These are phyloP conservation scores for Dipteronia sinensis DNA, from an alignment of 345 rosid species.

Conservation along the genomic window DNA sequence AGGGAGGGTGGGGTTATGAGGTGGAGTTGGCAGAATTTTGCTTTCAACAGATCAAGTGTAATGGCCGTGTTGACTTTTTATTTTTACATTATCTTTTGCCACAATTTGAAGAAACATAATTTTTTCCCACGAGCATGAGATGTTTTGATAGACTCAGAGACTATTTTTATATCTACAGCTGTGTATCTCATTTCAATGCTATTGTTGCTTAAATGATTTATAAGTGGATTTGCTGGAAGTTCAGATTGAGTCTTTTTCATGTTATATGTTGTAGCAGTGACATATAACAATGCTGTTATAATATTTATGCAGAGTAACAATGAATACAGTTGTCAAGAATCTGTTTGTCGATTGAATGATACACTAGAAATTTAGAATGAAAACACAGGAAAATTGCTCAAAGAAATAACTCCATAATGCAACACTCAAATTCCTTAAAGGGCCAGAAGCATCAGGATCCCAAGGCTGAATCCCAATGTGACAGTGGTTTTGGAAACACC, in stretches of 20 bases:
- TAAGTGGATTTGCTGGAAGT: neutral
- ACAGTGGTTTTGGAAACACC: constrained; percentile 17
- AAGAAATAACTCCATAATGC: constrained; percentile 10
- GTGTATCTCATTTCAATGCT: neutral
- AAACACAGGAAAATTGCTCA: constrained; percentile 1
- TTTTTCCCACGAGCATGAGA: neutral
- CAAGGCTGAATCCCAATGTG: constrained; percentile 13
- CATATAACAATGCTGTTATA: neutral
- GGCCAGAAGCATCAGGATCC: constrained; percentile 19
- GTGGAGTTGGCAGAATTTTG: neutral
- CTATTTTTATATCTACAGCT: neutral
- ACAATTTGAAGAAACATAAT: neutral
- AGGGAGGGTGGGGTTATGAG: neutral
- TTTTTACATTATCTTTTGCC: neutral
- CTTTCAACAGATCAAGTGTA: neutral
- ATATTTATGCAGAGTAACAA: neutral
- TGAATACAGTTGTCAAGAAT: constrained; percentile 1
- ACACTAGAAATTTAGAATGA: neutral
- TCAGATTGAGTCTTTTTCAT: neutral
- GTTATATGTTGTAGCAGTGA: neutral
- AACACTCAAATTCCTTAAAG: constrained; percentile 3
- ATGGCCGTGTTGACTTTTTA: neutral
- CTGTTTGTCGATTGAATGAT: constrained; percentile 1
- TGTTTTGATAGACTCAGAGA: neutral
- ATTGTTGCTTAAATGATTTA: neutral